Evolutionary conservation across 495 filamentous ascomycete genomes (phyloP).

Genomic region (Podospora pseudoanserina): DNA sequence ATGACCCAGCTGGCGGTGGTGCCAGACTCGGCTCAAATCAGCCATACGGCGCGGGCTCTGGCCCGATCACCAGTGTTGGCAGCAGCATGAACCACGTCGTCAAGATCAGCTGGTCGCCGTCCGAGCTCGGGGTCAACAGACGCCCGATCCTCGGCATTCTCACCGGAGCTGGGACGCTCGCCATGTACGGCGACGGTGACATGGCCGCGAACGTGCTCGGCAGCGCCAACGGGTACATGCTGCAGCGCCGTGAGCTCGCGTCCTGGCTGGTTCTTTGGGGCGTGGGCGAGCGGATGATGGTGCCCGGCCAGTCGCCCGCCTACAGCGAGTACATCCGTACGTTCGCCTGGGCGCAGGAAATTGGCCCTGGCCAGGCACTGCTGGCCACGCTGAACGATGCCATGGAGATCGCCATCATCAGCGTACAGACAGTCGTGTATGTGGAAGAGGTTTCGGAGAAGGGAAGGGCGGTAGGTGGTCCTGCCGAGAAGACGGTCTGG

Average conservation of each 20-base stretch:
- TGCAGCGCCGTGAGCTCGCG: slow-evolving; percentile 28
- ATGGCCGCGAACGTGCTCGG: slow-evolving; percentile 25
- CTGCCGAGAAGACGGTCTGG: slow-evolving; percentile 35
- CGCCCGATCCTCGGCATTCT: slow-evolving; percentile 43
- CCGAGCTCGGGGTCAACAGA: slow-evolving; percentile 42
- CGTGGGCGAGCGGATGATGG: slow-evolving; percentile 43
- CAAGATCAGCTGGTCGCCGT: slow-evolving; percentile 43
- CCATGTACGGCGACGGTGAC: slow-evolving; percentile 43
- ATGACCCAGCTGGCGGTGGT: slow-evolving; percentile 8
- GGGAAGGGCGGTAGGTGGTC: slow-evolving; percentile 7
- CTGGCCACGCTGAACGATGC: slow-evolving; percentile 44
- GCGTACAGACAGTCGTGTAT: slow-evolving; percentile 32
- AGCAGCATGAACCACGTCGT: slow-evolving; percentile 49
- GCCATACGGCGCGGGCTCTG: slow-evolving; percentile 41
- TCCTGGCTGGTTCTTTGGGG: slow-evolving; percentile 44
- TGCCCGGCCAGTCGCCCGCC: slow-evolving; percentile 37
- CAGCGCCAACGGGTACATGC: slow-evolving; percentile 28
- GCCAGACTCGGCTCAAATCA: slow-evolving; percentile 18
- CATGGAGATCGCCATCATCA: slow-evolving; percentile 41
- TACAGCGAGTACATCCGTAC: slow-evolving; percentile 40
- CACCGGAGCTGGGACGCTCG: slow-evolving; percentile 38
- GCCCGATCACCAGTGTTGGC: slow-evolving; percentile 40
- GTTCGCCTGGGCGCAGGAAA: slow-evolving; percentile 45
- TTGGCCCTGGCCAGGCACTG: slow-evolving; percentile 34
- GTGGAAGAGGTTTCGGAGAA: slow-evolving; percentile 16